These are phyloP conservation scores for Tuber umbilicatum DNA, from an alignment of 495 filamentous ascomycete genomes.

Conservation along the genomic window DNA sequence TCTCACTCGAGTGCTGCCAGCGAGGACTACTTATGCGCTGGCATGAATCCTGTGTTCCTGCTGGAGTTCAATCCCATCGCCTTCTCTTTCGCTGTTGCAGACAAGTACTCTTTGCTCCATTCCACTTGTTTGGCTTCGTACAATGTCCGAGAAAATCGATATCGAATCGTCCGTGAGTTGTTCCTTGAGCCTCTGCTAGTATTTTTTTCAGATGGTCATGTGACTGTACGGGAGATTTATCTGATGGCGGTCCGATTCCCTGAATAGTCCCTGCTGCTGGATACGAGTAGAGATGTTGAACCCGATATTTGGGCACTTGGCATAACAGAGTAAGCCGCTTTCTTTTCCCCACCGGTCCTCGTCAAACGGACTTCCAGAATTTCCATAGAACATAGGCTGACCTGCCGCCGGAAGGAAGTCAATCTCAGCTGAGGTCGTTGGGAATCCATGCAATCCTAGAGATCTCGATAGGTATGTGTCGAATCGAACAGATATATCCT, in stretches of 20 bases:
- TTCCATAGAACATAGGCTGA: slow-evolving; percentile 28
- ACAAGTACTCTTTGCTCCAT: slow-evolving; percentile 34
- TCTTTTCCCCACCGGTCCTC: slow-evolving; percentile 18
- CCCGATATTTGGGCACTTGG: slow-evolving; percentile 42
- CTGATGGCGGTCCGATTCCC: slow-evolving; percentile 24
- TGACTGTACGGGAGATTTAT: slow-evolving; percentile 14
- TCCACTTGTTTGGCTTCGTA: slow-evolving; percentile 33
- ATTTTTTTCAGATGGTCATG: slow-evolving; percentile 13
- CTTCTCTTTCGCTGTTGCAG: slow-evolving; percentile 33
- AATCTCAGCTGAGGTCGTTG: slow-evolving; percentile 39
- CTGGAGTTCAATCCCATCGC: slow-evolving; percentile 39
- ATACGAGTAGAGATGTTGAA: slow-evolving; percentile 38
- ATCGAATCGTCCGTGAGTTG: slow-evolving; percentile 36
- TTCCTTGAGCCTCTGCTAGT: slow-evolving; percentile 12
- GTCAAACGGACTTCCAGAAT: slow-evolving; percentile 23
- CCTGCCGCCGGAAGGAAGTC: slow-evolving; percentile 38
- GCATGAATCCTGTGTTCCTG: slow-evolving; percentile 40
- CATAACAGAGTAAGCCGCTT: slow-evolving; percentile 40
- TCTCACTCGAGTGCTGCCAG: slow-evolving; percentile 34
- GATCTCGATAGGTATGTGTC: slow-evolving; percentile 37
- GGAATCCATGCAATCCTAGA: slow-evolving; percentile 39
- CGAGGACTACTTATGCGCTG: slow-evolving; percentile 40
- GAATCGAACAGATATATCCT: slow-evolving; percentile 32
- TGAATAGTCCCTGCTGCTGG: slow-evolving; percentile 33
- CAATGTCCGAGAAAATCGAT: slow-evolving; percentile 35